These are phyloP conservation scores for Fusarium sp. DNA, from an alignment of 2,329 filamentous ascomycete genomes.

Conservation along the genomic window DNA sequence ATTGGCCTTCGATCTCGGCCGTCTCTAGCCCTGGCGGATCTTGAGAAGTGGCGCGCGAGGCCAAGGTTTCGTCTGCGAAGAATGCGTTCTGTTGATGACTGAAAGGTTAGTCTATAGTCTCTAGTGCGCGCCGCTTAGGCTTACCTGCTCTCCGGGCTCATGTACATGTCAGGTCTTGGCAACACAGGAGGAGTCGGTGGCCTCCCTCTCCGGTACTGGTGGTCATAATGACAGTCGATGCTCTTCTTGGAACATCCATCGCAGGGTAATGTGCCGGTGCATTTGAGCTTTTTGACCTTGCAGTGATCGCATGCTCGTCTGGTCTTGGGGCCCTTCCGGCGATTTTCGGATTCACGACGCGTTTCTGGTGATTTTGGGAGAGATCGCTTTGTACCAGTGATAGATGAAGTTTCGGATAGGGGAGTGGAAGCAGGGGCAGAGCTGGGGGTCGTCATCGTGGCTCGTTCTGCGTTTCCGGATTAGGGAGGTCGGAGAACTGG, in stretches of 20 bases:
- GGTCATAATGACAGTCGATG: constrained; percentile 50
- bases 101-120: background rate
- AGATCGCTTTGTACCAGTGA: constrained; percentile 18
- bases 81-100: background rate
- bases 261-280: constrained; percentile 53
- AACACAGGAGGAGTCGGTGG: constrained; percentile 51
- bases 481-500: background rate
- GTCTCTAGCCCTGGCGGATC: constrained; percentile 48
- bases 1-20: constrained; percentile 62
- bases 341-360: constrained; percentile 20
- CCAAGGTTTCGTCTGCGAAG: background rate
- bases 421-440: background rate
- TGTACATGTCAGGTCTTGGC: background rate
- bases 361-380: constrained; percentile 22
- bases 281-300: constrained; percentile 54
- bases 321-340: constrained; percentile 47
- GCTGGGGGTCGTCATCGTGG: background rate
- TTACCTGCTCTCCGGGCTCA: constrained; percentile 15
- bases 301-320: constrained; percentile 55
- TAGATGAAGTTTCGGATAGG: background rate
- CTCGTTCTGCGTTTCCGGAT: background rate
- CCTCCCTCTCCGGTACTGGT: constrained; percentile 51
- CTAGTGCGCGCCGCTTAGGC: background rate
- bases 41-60: constrained; percentile 28
- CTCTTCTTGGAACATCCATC: constrained; percentile 45